Conservation (phyloP, 352 stramenopile species). For the Globisporangium polare region DNA sequence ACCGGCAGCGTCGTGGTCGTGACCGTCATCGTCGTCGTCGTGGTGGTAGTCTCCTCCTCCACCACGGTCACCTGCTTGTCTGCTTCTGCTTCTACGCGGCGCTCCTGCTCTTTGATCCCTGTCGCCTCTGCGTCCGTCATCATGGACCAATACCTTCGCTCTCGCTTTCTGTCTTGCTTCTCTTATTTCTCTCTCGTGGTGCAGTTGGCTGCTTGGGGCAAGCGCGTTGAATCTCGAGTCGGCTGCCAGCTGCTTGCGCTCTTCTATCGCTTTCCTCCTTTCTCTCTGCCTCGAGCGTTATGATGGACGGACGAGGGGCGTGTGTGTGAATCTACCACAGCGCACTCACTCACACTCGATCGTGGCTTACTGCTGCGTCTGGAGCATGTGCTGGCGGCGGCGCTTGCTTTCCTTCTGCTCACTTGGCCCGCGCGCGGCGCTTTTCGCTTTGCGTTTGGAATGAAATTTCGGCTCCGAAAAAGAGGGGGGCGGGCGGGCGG, state of each 20-base stretch:
- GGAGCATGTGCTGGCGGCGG: background rate
- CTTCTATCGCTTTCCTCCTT: no score
- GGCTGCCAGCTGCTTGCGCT: background rate
- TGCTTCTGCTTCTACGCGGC: background rate
- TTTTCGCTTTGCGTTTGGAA: background rate
- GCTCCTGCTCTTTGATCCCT: background rate
- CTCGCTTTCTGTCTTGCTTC: background rate
- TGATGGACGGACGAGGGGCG: background rate
- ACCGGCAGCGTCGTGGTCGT: constrained; percentile 6
- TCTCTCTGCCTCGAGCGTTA: background rate
- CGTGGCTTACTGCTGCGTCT: background rate
- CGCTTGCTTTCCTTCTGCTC: background rate
- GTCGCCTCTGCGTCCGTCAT: constrained; percentile 16
- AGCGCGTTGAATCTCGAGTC: background rate
- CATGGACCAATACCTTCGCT: background rate
- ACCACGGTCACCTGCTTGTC: background rate
- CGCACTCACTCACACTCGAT: background rate
- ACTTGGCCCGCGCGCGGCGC: background rate
- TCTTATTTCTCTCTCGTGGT: background rate
- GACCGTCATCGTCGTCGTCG: background rate
- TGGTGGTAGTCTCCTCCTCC: background rate
- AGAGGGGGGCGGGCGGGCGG: background rate
- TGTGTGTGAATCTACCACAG: background rate
- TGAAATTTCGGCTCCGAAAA: background rate
- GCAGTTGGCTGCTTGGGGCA: background rate